phyloP scores from a whole-genome alignment of 208 protist genomes.

The Leishmania lainsoni region DNA sequence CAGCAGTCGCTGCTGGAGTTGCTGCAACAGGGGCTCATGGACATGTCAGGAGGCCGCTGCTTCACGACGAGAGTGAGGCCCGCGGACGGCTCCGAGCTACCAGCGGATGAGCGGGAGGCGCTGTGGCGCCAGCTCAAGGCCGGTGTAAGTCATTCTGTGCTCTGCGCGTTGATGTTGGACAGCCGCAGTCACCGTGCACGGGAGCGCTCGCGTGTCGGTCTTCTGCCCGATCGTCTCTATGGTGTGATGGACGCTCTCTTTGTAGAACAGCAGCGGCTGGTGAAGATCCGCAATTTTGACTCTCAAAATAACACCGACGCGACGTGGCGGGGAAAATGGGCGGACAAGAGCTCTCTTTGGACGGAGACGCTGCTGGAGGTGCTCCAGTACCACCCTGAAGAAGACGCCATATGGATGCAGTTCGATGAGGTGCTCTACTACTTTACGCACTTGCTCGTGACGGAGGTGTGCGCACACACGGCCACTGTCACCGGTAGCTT shows the following conservation, averaged over 20 bases:
- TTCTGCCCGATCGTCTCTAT: slow-evolving; percentile 81
- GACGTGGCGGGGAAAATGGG: slow-evolving; percentile 75
- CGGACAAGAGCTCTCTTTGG: slow-evolving; percentile 39
- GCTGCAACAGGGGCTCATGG: slow-evolving; percentile 69
- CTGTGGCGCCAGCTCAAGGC: slow-evolving; percentile 72
- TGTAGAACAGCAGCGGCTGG: slow-evolving; percentile 70
- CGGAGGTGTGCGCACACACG: slow-evolving; percentile 31
- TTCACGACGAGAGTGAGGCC: slow-evolving; percentile 36
- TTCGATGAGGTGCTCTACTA: slow-evolving; percentile 89
- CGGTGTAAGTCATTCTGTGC: slow-evolving; percentile 38
- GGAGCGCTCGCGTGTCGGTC: slow-evolving; percentile 54
- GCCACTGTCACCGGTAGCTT: slow-evolving; percentile 38
- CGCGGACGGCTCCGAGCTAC: slow-evolving; percentile 27
- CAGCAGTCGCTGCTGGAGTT: slow-evolving; percentile 50
- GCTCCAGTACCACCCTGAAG: slow-evolving; percentile 14
- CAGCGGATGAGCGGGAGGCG: slow-evolving; percentile 38
- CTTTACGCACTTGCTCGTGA: slow-evolving; percentile 79
- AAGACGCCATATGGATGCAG: slow-evolving; percentile 62
- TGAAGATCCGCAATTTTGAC: slow-evolving; percentile 77
- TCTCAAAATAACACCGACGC: slow-evolving; percentile 28
- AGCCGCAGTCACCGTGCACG: slow-evolving; percentile 36
- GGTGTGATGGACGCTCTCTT: slow-evolving; percentile 76
- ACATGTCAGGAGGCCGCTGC: slow-evolving; percentile 69
- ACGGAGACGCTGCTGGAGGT: slow-evolving; percentile 47
- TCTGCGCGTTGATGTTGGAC: slow-evolving; percentile 58